Percentiles rank a stretch among this genome's conserved stretches.
Conservation (phyloP, 495 filamentous ascomycete genomes). For the Jackrogersella multiformis region DNA sequence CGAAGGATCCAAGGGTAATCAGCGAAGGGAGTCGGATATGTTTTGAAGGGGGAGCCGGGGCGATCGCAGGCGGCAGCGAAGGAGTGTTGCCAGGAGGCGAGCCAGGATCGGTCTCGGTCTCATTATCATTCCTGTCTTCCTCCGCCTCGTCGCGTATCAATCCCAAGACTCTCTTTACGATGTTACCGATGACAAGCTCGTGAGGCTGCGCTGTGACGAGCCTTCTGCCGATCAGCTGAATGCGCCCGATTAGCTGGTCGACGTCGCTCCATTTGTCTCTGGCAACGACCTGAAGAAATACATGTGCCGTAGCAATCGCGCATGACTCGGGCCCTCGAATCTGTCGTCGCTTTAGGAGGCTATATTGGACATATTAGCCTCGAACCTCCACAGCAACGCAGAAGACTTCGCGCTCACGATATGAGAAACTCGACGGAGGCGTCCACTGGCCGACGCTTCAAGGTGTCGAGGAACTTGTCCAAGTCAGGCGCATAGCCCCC, state of each 20-base stretch:
- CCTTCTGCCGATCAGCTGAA: conserved; percentile 76
- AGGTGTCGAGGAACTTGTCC: conserved; percentile 76
- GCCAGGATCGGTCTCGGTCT: conserved; percentile 66
- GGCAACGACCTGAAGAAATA: conserved; percentile 84
- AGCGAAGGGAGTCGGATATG: conserved; percentile 64
- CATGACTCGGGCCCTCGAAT: conserved; percentile 87
- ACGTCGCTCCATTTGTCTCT: conserved; percentile 76
- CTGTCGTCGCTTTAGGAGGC: conserved; percentile 88
- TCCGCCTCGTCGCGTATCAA: conserved; percentile 90
- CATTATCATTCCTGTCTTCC: conserved; percentile 82
- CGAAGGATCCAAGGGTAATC: conserved; percentile 64
- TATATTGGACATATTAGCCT: conserved; percentile 45
- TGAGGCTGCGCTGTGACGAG: conserved; percentile 83
- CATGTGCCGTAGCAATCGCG: conserved; percentile 87
- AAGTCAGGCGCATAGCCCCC: conserved; percentile 71
- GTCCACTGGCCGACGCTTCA: conserved; percentile 76
- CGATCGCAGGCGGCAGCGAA: conserved; percentile 33
- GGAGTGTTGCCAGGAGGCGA: conserved; percentile 46
- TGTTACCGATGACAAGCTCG: conserved; percentile 92
- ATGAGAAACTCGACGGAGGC: conserved; percentile 82
- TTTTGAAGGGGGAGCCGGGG: conserved; percentile 33
- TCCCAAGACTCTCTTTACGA: conserved; percentile 87
- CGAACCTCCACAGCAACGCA: conserved; percentile 13
- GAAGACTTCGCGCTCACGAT: conserved; percentile 65
- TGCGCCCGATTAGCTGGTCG: conserved; percentile 75